Evolutionary conservation across 208 protist species (phyloP).

Genomic region (Porcisia deanei): DNA sequence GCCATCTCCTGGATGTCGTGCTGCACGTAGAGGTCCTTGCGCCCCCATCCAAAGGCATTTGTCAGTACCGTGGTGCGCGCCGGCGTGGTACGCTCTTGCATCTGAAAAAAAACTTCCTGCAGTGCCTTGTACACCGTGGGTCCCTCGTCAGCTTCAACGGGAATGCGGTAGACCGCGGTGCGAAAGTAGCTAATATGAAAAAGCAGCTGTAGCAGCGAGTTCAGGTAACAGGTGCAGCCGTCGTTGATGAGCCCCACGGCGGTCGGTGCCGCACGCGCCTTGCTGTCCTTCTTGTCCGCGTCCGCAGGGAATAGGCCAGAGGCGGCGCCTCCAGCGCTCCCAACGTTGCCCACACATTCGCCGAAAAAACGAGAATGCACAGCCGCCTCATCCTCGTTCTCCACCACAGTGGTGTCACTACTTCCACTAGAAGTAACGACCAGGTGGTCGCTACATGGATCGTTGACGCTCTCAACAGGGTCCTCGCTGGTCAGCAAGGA

Average conservation of each 20-base stretch:
- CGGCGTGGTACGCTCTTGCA: constrained; percentile 74
- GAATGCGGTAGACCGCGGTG: constrained; percentile 81
- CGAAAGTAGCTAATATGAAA: constrained; percentile 89
- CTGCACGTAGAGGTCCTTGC: constrained; percentile 79
- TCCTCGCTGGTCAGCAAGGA: constrained; percentile 8
- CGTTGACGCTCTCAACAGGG: constrained; percentile 9
- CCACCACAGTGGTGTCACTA: constrained; percentile 12
- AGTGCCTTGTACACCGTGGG: constrained; percentile 63
- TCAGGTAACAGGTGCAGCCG: constrained; percentile 92
- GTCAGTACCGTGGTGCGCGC: constrained; percentile 84
- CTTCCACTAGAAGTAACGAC: constrained; percentile 21
- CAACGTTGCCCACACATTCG: not conserved
- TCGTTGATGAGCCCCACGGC: constrained; percentile 88
- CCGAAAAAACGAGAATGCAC: not conserved
- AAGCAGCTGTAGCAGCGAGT: constrained; percentile 88
- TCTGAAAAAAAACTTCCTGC: constrained; percentile 86
- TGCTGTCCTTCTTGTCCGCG: not conserved
- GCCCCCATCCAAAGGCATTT: constrained; percentile 88
- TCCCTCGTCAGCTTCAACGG: constrained; percentile 38
- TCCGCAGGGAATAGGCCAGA: not conserved
- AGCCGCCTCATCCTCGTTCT: not conserved
- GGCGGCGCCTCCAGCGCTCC: not conserved
- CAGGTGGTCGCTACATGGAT: constrained; percentile 17
- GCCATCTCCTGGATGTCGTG: constrained; percentile 93
- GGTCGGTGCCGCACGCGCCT: not conserved